phyloP scores from a whole-genome alignment of 345 rosid species.

The Pelargonium nanum region DNA sequence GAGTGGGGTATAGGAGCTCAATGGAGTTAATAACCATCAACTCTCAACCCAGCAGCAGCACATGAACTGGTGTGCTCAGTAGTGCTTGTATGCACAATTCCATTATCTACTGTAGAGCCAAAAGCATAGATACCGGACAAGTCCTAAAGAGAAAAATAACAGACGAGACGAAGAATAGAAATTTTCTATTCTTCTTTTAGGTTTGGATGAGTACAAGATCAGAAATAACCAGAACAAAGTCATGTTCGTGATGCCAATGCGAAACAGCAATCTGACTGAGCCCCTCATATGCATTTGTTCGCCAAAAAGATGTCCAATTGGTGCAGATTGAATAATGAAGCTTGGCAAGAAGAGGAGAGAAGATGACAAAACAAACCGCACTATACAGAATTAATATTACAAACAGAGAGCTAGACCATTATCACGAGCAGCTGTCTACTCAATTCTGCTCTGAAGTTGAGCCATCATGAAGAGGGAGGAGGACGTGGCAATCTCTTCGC shows the following conservation, averaged over 20 bases:
- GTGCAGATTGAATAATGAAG: not conserved
- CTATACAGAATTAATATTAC: not conserved
- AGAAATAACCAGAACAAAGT: not conserved
- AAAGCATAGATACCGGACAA: no score
- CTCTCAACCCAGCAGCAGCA: no score
- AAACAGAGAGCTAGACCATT: not conserved
- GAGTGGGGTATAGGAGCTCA: no score
- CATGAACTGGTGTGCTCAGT: no score
- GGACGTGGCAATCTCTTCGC: not conserved
- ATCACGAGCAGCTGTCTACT: not conserved
- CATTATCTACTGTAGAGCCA: no score
- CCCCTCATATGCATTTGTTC: no score
- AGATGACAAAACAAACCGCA: not conserved
- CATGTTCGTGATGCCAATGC: not conserved
- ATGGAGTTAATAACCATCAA: no score
- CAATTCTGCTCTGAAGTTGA: not conserved
- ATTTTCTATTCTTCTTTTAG: not conserved
- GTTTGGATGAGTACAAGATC: not conserved
- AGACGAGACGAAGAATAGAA: no score
- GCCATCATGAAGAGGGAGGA: not conserved
- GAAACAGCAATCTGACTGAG: not conserved
- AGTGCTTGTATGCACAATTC: no score
- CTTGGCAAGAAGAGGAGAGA: no score
- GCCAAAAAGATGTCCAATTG: not conserved
- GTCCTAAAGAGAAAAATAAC: no score